Conservation (phyloP, 192 early-diverging fungal genomes). For the Phycomyces blakesleeanus region DNA sequence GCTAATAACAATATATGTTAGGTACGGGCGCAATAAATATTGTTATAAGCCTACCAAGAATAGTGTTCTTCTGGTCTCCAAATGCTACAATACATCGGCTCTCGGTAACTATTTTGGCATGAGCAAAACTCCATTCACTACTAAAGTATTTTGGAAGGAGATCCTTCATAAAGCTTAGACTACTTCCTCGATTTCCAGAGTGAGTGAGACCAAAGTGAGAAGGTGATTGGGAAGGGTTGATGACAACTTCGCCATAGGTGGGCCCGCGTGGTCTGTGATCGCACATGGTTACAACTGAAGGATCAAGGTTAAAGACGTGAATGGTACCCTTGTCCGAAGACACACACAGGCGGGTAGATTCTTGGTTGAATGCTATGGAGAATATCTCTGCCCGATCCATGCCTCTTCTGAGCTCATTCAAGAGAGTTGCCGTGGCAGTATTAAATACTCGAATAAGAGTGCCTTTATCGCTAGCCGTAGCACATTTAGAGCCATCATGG, state of each 20-base stretch:
- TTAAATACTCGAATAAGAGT: slow-evolving; percentile 91
- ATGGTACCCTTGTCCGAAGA: slow-evolving; percentile 91
- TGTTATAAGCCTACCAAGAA: slow-evolving; percentile 48
- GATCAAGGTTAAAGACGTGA: slow-evolving; percentile 86
- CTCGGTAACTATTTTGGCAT: slow-evolving; percentile 73
- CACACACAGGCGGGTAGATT: slow-evolving; percentile 74
- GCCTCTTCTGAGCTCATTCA: slow-evolving; percentile 86
- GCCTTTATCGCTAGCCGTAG: slow-evolving; percentile 84
- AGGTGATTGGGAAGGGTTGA: slow-evolving; percentile 11
- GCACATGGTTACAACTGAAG: slow-evolving; percentile 34
- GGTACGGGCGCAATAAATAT: slow-evolving; percentile 1
- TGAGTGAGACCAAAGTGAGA: slow-evolving; percentile 29
- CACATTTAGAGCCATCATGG: slow-evolving; percentile 71
- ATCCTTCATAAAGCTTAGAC: slow-evolving; percentile 71
- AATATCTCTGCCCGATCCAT: slow-evolving; percentile 87
- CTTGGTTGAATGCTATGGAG: slow-evolving; percentile 81
- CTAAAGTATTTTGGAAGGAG: slow-evolving; percentile 92
- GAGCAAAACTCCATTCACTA: slow-evolving; percentile 91
- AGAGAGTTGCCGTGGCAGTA: slow-evolving; percentile 61
- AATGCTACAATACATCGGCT: slow-evolving; percentile 81
- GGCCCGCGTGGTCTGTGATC: slow-evolving; percentile 44
- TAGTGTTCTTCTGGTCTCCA: slow-evolving; percentile 69
- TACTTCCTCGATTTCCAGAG: slow-evolving; percentile 48
- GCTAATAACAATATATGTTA: slow-evolving; percentile 32
- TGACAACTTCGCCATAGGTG: slow-evolving; percentile 50